These are phyloP conservation scores for Aspergillus uvarum DNA, from an alignment of 2,329 filamentous ascomycete genomes.

Conservation along the genomic window DNA sequence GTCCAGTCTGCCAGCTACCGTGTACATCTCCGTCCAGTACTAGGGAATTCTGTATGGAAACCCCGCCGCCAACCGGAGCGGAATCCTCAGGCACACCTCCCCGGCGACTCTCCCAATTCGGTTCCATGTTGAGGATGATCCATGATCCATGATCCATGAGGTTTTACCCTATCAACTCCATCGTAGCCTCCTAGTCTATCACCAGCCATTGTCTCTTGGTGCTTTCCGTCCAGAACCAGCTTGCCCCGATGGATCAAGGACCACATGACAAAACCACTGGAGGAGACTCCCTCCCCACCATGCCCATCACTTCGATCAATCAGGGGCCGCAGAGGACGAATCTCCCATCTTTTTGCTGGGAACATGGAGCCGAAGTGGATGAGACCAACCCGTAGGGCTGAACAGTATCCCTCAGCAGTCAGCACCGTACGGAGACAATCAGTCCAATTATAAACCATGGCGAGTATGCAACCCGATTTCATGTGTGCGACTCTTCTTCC, in stretches of 20 bases:
- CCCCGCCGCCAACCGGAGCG: not conserved
- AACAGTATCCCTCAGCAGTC: not conserved
- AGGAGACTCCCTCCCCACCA: not conserved
- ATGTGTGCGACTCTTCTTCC: not conserved
- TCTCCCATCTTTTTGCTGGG: not conserved
- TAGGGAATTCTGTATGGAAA: not conserved
- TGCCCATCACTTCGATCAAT: not conserved
- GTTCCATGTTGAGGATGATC: not conserved
- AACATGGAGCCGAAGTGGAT: not conserved
- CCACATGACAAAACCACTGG: slow-evolving; percentile 9
- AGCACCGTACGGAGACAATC: not conserved
- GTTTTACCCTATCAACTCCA: not conserved
- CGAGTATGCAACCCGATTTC: not conserved
- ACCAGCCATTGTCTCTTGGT: not conserved
- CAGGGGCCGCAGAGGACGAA: not conserved
- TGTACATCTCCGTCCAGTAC: too few species aligned
- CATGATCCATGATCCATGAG: too few species aligned
- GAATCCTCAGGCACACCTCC: slow-evolving; percentile 3
- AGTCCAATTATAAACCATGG: not conserved
- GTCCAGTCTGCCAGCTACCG: not conserved
- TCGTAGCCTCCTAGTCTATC: not conserved
- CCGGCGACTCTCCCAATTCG: not conserved
- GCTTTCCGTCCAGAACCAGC: not conserved
- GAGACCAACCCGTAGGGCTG: not conserved
- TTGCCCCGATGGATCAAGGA: not conserved